A percentile compares a stretch with the other conserved stretches of the same genome.
Conservation (phyloP, 352 stramenopile species). For the Phytophthora ramorum region DNA sequence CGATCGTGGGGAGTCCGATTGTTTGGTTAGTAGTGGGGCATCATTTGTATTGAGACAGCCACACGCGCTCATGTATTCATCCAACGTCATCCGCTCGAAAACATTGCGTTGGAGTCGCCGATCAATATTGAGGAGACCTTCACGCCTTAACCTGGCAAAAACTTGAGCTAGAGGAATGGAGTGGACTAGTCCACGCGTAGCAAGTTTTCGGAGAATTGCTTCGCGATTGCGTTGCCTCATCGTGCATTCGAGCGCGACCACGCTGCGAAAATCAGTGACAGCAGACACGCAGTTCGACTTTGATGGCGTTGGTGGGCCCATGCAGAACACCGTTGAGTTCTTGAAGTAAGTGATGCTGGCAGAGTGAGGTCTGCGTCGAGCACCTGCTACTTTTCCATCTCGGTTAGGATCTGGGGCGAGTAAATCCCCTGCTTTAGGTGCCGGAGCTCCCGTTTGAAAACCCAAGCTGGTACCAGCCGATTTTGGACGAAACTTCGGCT, state of each 20-base stretch:
- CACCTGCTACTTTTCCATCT: slow-evolving; percentile 55
- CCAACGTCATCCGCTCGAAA: slow-evolving; percentile 59
- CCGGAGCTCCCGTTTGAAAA: slow-evolving; percentile 18
- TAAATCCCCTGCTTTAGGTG: slow-evolving; percentile 19
- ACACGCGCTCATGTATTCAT: slow-evolving; percentile 76
- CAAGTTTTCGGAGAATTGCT: slow-evolving; percentile 38
- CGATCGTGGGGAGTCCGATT: slow-evolving; percentile 7
- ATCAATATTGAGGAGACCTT: slow-evolving; percentile 61
- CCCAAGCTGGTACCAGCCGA: slow-evolving; percentile 38
- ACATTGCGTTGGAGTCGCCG: slow-evolving; percentile 41
- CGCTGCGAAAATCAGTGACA: slow-evolving; percentile 40
- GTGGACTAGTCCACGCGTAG: slow-evolving; percentile 33
- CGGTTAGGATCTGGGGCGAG: slow-evolving; percentile 4
- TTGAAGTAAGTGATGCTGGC: slow-evolving; percentile 63
- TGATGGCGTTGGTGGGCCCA: slow-evolving; percentile 26
- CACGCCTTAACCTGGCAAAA: slow-evolving; percentile 59
- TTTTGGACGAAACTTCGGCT: slow-evolving; percentile 42
- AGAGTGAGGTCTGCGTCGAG: slow-evolving; percentile 54
- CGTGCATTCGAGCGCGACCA: slow-evolving; percentile 47
- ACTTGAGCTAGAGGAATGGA: slow-evolving; percentile 55
- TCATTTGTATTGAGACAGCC: slow-evolving; percentile 28
- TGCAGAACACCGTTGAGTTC: slow-evolving; percentile 64
- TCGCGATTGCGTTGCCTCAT: slow-evolving; percentile 39
- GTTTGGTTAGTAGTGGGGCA: neutral
- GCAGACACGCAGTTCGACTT: slow-evolving; percentile 11